phyloP scores from a whole-genome alignment of 2,329 filamentous ascomycete genomes.

The Colletotrichum sp. region DNA sequence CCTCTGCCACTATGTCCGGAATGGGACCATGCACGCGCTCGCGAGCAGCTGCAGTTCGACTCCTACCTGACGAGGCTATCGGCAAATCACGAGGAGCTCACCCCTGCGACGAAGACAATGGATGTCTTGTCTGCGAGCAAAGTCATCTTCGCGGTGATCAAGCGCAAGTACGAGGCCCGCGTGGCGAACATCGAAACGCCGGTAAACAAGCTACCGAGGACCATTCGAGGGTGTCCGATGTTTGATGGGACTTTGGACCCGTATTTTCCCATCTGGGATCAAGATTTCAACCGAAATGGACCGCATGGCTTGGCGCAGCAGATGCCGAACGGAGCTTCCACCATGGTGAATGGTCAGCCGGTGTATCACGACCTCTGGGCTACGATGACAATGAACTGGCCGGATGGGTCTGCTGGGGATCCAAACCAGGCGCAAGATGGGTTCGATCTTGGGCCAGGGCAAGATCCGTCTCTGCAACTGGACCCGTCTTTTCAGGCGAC shows the following conservation, averaged over 20 bases:
- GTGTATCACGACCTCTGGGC: constrained; percentile 52
- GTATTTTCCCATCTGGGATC: constrained; percentile 52
- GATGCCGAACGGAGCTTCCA: constrained; percentile 1
- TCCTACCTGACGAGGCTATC: constrained; percentile 43
- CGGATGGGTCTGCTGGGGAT: constrained; percentile 20
- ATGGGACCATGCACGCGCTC: constrained; percentile 40
- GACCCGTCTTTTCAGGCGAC: background rate
- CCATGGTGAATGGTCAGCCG: constrained; percentile 22
- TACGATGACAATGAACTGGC: constrained; percentile 54
- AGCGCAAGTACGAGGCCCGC: constrained; percentile 48
- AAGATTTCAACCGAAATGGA: constrained; percentile 28
- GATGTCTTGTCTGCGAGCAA: constrained; percentile 51
- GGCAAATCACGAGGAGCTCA: constrained; percentile 24
- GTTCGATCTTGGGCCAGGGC: background rate
- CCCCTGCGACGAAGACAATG: constrained; percentile 32
- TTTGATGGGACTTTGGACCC: constrained; percentile 54
- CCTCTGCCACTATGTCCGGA: constrained; percentile 39
- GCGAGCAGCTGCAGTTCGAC: constrained; percentile 43
- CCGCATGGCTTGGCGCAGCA: background rate
- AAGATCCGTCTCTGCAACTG: background rate
- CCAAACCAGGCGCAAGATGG: background rate
- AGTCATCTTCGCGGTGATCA: constrained; percentile 51
- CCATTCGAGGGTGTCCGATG: constrained; percentile 51
- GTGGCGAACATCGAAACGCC: constrained; percentile 35
- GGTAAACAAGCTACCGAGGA: constrained; percentile 22